Conservation (phyloP, 176 grass and related monocot species). For the Guadua angustifolia region DNA sequence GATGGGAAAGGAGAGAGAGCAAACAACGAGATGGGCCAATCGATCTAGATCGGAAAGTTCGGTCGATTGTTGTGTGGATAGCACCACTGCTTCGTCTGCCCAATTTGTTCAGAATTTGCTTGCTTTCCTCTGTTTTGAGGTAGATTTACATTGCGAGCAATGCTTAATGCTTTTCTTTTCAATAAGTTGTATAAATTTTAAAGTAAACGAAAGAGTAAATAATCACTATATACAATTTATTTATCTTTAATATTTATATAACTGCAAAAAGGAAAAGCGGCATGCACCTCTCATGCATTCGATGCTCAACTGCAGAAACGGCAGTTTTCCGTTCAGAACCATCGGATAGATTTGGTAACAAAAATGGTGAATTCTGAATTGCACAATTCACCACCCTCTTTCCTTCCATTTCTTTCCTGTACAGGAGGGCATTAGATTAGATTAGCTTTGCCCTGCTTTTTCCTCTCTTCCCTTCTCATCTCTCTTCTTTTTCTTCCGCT, state of each 20-base stretch:
- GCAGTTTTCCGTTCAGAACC: neutral
- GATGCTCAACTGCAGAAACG: neutral
- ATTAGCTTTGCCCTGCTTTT: neutral
- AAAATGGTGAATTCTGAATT: neutral
- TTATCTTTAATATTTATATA: too few species aligned
- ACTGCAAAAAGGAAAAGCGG: too few species aligned
- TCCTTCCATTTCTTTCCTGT: conserved; percentile 31
- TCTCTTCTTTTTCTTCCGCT: neutral
- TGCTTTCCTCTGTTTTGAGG: neutral
- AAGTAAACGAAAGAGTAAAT: too few species aligned
- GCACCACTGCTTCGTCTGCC: neutral
- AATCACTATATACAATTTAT: too few species aligned
- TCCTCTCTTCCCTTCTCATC: neutral
- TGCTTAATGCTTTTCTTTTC: too few species aligned
- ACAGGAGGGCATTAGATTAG: neutral
- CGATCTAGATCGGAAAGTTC: neutral
- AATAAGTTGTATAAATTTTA: too few species aligned
- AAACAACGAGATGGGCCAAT: neutral
- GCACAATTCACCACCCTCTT: neutral
- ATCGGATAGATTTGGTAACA: neutral
- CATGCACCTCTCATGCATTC: too few species aligned
- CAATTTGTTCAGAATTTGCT: neutral
- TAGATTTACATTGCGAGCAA: neutral
- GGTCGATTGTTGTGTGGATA: neutral
- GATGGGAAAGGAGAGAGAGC: neutral